Base-by-base conservation (phyloP, 2,329 filamentous ascomycete genomes). In the Cercospora janseana region DNA sequence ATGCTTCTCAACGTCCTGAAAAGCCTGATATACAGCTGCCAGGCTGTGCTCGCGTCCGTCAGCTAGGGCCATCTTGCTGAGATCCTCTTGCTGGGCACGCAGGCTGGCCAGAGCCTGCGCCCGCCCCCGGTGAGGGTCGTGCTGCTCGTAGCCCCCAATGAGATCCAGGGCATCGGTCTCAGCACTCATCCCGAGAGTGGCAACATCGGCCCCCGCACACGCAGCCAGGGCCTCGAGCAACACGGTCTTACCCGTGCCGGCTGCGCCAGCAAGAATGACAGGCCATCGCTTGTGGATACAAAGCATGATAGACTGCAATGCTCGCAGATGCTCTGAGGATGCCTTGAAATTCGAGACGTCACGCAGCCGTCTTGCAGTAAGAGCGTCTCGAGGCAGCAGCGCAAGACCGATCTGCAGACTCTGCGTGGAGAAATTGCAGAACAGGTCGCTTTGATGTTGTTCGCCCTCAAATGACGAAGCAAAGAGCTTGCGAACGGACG, bases 81-180 rank as follows among this genome's bases (percentile, higher is more conserved):
- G 16, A 4, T 31, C 20, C 18, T 59, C 40, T 8, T 56, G 23
- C 13, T 43, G 32, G 8, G 26, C 35, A 12, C 54, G 56, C 34
- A 63, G 42, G n/a, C 55, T 28, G 9, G 50, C 49, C 6, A 62
- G 38, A 31, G 55, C 53, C 20, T 58, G 50, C 7, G 54, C 26
- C 6, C 27, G 41, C 35, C 60, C 53, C 48, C 92, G 80, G 44
- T 86, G 77, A 16, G 88, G 83, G 66, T 98, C 93, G 13, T 88
- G 84, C 70, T 98, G 93, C 68, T 98, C 93, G 65, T 95, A 98
- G 0, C 93, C 93, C 63, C 93, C 93, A 49, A 98, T 88, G 49
- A 98, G 81, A 69, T 98, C 93, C 83, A 95, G 95, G 1, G 92
- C 91, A 68, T 98, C 93, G 35, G 95, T 87, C 62, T 98, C 94